Conservation (phyloP, 768 basidiomycete genomes). For the Hirschioporus abietinus region DNA sequence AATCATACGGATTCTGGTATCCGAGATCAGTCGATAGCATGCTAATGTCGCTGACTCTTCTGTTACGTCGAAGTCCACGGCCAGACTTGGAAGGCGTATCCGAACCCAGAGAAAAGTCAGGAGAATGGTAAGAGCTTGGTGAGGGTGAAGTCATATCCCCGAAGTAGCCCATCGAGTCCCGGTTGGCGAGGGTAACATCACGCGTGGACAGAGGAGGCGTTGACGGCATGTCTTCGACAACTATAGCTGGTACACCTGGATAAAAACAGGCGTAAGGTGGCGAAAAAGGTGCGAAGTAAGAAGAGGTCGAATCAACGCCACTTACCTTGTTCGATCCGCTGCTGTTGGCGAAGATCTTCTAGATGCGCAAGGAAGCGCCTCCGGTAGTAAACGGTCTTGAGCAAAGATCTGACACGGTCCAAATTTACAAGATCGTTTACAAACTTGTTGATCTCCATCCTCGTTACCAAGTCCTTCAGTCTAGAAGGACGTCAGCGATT, state of each 20-base stretch:
- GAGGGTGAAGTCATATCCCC: constrained; percentile 30
- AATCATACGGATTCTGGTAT: constrained; percentile 43
- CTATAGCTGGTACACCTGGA: constrained; percentile 64
- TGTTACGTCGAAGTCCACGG: constrained; percentile 41
- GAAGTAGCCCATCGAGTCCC: background rate
- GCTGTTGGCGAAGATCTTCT: constrained; percentile 33
- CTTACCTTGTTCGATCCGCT: constrained; percentile 38
- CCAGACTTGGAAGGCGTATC: constrained; percentile 38
- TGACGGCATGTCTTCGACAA: constrained; percentile 54
- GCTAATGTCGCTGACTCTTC: constrained; percentile 55
- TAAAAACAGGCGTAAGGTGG: constrained; percentile 2
- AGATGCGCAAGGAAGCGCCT: constrained; percentile 55
- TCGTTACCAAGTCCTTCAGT: constrained; percentile 70
- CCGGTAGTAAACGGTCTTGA: constrained; percentile 71
- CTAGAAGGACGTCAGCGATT: constrained; percentile 34
- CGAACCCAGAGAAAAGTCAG: constrained; percentile 42
- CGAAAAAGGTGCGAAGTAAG: constrained; percentile 2
- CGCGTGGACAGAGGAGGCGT: constrained; percentile 48
- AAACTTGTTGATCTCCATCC: constrained; percentile 71
- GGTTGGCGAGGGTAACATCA: constrained; percentile 41
- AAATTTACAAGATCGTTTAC: constrained; percentile 82
- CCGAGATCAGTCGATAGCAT: constrained; percentile 48
- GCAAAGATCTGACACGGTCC: constrained; percentile 75
- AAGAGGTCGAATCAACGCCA: constrained; percentile 4
- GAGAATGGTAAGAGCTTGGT: constrained; percentile 28